Conservation (phyloP, 2,329 filamentous ascomycete genomes). For the Boeremia exigua region DNA sequence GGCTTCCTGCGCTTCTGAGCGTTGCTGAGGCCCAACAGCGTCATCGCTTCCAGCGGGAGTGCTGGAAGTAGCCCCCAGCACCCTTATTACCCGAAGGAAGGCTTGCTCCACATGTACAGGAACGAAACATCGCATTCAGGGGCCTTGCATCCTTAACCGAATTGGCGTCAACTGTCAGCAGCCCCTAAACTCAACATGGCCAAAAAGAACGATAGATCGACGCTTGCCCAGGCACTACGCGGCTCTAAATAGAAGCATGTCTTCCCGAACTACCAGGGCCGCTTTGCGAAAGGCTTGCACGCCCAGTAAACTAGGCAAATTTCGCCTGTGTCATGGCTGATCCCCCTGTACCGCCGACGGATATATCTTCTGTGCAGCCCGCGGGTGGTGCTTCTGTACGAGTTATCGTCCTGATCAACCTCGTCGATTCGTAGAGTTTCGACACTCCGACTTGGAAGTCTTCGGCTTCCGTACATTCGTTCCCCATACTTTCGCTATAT, state of each 20-base stretch:
- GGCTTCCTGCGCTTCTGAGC: background rate
- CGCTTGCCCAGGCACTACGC: slow-evolving; percentile 21
- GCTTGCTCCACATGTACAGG: slow-evolving; percentile 26
- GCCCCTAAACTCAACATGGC: slow-evolving; percentile 12
- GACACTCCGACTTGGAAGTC: slow-evolving; percentile 36
- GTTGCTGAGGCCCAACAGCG: background rate
- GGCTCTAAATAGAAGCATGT: slow-evolving; percentile 29
- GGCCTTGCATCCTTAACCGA: slow-evolving; percentile 21
- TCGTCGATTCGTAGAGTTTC: slow-evolving; percentile 24
- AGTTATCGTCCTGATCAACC: slow-evolving; percentile 30
- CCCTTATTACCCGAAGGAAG: slow-evolving; percentile 6
- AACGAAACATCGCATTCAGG: slow-evolving; percentile 22
- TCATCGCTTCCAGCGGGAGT: background rate
- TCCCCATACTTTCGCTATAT: slow-evolving; percentile 38
- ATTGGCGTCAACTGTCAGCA: slow-evolving; percentile 13
- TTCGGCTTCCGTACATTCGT: slow-evolving; percentile 49
- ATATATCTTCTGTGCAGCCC: slow-evolving; percentile 32
- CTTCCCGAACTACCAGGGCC: slow-evolving; percentile 20
- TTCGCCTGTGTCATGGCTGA: slow-evolving; percentile 30
- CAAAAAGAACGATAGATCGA: slow-evolving; percentile 24
- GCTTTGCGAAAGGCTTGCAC: slow-evolving; percentile 26
- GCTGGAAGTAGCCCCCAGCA: background rate
- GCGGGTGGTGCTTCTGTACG: slow-evolving; percentile 19
- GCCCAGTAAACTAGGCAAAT: slow-evolving; percentile 36
- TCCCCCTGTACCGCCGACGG: slow-evolving; percentile 16